Percentiles rank a stretch among this genome's conserved stretches.
Evolutionary conservation across 2,329 filamentous ascomycete species (phyloP).

Genomic region (Aspergillus candidus): DNA sequence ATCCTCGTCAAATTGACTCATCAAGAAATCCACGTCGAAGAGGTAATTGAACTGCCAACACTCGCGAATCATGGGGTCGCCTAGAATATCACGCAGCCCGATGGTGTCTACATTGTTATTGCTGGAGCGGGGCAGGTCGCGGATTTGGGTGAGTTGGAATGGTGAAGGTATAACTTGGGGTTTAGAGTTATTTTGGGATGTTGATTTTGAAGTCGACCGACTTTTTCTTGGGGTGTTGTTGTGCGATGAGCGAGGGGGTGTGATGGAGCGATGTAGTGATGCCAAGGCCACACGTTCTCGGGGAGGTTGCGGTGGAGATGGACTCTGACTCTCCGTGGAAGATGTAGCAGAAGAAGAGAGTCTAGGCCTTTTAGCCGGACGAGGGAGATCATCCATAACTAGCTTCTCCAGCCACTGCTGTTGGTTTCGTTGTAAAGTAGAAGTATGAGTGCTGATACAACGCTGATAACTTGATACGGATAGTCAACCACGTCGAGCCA

Average conservation of each 20-base stretch:
- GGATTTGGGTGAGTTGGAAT: slow-evolving; percentile 64
- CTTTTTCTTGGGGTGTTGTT: background rate
- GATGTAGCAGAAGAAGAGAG: slow-evolving; percentile 1
- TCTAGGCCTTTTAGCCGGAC: slow-evolving; percentile 11
- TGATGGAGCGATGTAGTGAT: slow-evolving; percentile 28
- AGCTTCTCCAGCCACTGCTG: too few species aligned
- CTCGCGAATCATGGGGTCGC: slow-evolving; percentile 65
- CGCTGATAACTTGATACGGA: too few species aligned
- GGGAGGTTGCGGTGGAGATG: background rate
- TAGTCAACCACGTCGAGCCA: too few species aligned
- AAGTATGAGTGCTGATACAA: too few species aligned
- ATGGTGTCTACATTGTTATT: slow-evolving; percentile 61
- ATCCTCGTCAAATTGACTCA: slow-evolving; percentile 55
- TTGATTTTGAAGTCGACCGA: background rate
- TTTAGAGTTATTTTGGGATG: background rate
- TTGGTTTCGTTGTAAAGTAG: too few species aligned
- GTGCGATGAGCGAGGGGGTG: slow-evolving; percentile 12
- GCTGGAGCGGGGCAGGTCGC: slow-evolving; percentile 51
- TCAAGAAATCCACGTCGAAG: slow-evolving; percentile 54
- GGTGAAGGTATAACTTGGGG: slow-evolving; percentile 50
- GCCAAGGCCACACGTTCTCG: slow-evolving; percentile 7
- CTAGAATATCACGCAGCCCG: slow-evolving; percentile 60
- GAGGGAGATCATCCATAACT: background rate
- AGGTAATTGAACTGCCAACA: slow-evolving; percentile 55
- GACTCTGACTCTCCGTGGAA: background rate